Percentiles rank a stretch among this genome's conserved stretches.
Evolutionary conservation across 2,329 filamentous ascomycete species (phyloP).

Genomic region (Epichloe typhina): DNA sequence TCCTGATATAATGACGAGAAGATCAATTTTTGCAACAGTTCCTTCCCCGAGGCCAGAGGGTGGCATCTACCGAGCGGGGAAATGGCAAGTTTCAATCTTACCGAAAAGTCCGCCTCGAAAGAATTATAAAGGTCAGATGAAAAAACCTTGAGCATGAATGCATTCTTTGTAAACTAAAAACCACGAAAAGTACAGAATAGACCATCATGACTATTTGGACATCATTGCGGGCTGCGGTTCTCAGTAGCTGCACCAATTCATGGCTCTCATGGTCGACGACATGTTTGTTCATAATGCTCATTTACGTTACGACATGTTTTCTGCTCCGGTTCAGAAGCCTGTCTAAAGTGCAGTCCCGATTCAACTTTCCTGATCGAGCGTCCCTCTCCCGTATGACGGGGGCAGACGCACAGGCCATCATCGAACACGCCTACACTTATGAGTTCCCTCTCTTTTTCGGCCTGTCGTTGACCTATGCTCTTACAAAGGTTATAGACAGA

Average conservation of each 20-base stretch:
- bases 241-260: not conserved
- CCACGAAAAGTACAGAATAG: not conserved
- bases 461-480: constrained; percentile 23
- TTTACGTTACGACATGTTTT: constrained; percentile 22
- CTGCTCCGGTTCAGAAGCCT: constrained; percentile 23
- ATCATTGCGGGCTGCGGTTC: not conserved
- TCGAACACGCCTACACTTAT: constrained; percentile 18
- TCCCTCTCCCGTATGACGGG: constrained; percentile 28
- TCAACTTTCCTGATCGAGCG: constrained; percentile 20
- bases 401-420: constrained; percentile 31
- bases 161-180: too few species aligned
- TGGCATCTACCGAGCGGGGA: too few species aligned
- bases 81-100: too few species aligned
- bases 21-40: too few species aligned
- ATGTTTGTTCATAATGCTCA: constrained; percentile 7
- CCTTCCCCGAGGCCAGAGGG: too few species aligned
- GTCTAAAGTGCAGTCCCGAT: constrained; percentile 15
- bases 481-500: constrained; percentile 22
- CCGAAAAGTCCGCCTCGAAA: too few species aligned
- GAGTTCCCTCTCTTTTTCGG: constrained; percentile 28
- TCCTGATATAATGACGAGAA: too few species aligned
- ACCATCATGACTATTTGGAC: not conserved
- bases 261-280: not conserved
- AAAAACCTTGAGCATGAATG: too few species aligned
- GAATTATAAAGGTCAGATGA: too few species aligned